Percentiles rank a stretch among this genome's conserved stretches.
Conservation (phyloP, 2,329 filamentous ascomycete genomes). For the Byssoonygena ceratinophila region DNA sequence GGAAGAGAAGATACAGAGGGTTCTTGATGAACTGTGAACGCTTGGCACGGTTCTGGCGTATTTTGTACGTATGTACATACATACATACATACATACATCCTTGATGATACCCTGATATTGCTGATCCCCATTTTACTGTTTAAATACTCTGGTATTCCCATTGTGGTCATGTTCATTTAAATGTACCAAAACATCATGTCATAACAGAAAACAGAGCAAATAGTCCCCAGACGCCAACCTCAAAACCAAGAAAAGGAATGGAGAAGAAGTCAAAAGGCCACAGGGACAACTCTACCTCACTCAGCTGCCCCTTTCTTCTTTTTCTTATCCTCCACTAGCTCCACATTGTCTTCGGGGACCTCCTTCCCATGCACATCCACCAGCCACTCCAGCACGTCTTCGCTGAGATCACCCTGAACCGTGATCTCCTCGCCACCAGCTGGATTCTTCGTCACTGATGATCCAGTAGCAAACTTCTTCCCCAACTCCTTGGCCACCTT, state of each 20-base stretch:
- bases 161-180: background rate
- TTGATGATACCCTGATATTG: slow-evolving; percentile 10
- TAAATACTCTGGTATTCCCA: background rate
- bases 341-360: slow-evolving; percentile 90
- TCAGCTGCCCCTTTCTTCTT: slow-evolving; percentile 52
- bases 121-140: background rate
- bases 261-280: too few relatives aligned
- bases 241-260: background rate
- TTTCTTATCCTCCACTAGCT: slow-evolving; percentile 90
- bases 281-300: background rate
- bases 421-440: slow-evolving; percentile 76
- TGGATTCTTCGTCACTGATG: slow-evolving; percentile 80
- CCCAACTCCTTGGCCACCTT: slow-evolving; percentile 94
- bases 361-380: slow-evolving; percentile 71
- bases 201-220: background rate
- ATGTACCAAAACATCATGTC: background rate
- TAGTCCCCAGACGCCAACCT: background rate
- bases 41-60: background rate
- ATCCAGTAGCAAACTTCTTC: slow-evolving; percentile 96
- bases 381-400: slow-evolving; percentile 86
- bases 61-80: background rate
- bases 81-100: too few relatives aligned
- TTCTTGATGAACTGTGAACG: slow-evolving; percentile 12
- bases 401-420: slow-evolving; percentile 91
- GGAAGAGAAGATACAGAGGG: slow-evolving; percentile 10